Conservation (phyloP, 2,329 filamentous ascomycete species). For the Botrytis paeoniae region DNA sequence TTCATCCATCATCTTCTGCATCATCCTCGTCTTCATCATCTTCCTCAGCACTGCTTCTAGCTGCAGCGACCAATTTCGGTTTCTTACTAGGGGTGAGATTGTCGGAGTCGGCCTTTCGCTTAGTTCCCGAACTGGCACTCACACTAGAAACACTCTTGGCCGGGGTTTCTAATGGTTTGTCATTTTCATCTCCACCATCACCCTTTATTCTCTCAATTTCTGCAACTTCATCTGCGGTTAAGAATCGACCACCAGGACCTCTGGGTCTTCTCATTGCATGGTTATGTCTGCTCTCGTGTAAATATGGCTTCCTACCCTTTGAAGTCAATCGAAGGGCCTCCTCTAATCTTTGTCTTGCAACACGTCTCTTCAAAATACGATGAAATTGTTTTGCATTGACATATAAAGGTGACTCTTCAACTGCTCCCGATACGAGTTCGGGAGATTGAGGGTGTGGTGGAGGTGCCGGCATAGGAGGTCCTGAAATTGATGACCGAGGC, state of each 20-base stretch:
- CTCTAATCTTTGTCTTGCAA: constrained; percentile 89
- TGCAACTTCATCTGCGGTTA: constrained; percentile 94
- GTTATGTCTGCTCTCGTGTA: constrained; percentile 96
- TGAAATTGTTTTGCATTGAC: constrained; percentile 99
- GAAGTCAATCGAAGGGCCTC: constrained; percentile 88
- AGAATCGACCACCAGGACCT: constrained; percentile 89
- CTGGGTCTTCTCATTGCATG: constrained; percentile 95
- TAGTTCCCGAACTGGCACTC: constrained; percentile 45
- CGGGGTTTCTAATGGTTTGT: constrained; percentile 38
- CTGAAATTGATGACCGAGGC: constrained; percentile 52
- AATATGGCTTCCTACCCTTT: constrained; percentile 93
- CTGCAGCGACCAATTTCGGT: constrained; percentile 42
- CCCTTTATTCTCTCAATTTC: constrained; percentile 70
- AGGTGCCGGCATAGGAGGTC: constrained; percentile 59
- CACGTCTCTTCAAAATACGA: constrained; percentile 88
- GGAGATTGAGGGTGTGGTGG: constrained; percentile 69
- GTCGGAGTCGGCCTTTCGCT: constrained; percentile 58
- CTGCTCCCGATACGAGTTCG: constrained; percentile 67
- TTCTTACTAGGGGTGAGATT: constrained; percentile 53
- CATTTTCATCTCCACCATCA: constrained; percentile 41
- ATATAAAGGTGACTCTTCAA: constrained; percentile 91
- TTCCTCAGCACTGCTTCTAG: constrained; percentile 36
- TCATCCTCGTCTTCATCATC: constrained; percentile 38
- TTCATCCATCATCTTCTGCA: constrained; percentile 33
- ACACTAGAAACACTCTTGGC: constrained; percentile 35